Evolutionary conservation across 1,139 yeast species (phyloP).

Genomic region (Geotrichum aggregatum): DNA sequence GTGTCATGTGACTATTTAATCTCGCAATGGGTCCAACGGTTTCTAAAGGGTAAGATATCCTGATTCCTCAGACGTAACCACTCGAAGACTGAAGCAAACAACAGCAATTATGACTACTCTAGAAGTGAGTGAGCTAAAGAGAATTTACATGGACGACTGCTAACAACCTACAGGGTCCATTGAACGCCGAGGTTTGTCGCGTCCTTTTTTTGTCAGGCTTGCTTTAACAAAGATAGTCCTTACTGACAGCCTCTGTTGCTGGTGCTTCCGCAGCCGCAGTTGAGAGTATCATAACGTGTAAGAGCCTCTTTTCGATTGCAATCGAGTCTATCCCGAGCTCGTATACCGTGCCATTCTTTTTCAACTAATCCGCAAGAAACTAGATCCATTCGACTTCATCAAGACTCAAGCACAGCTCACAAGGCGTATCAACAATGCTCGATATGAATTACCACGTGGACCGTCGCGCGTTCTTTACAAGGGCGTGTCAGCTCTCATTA

Average conservation of each 20-base stretch:
- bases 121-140: not conserved
- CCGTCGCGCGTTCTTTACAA: conserved; percentile 52
- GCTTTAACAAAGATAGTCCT: conserved; percentile 26
- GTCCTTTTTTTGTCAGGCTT: not conserved
- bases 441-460: conserved; percentile 36
- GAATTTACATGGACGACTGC: not conserved
- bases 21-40: too few species aligned
- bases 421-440: conserved; percentile 43
- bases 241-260: conserved; percentile 60
- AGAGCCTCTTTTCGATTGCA: conserved; percentile 21
- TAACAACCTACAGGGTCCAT: not conserved
- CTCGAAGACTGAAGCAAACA: not conserved
- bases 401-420: conserved; percentile 71
- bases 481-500: conserved; percentile 76
- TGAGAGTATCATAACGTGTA: conserved; percentile 61
- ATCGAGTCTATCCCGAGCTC: too few species aligned
- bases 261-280: conserved; percentile 73
- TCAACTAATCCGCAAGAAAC: not conserved
- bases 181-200: not conserved
- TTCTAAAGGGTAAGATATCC: too few species aligned
- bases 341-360: too few species aligned
- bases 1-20: too few species aligned
- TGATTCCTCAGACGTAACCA: not conserved
- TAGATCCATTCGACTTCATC: conserved; percentile 73
- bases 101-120: not conserved